Base-by-base conservation (phyloP, 768 basidiomycete species). In the Clathrus columnatus region DNA sequence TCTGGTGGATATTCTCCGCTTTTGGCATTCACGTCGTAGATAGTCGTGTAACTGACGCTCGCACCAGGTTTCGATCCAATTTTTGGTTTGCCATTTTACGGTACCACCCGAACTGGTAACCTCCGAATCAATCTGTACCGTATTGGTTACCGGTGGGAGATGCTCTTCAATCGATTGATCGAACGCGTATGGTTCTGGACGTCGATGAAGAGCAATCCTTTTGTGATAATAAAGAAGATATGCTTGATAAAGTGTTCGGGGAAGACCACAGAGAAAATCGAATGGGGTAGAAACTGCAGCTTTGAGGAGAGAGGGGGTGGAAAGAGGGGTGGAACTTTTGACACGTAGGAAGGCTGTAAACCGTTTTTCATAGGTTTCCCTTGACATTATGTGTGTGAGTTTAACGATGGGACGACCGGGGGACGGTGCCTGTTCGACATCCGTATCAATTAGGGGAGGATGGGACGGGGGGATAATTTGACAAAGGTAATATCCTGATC, bases 181-280 rank as follows among this genome's bases (percentile, higher is more conserved):
- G 1, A 51, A 59, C 16, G 75, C 74, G 23, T 68, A 61, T 1
- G 81, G 82, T 52, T 83, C 83, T 0, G 84, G 84, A 8, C 83
- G 71, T 23, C 76, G 70, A 59, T 73, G 83, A 0, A 86, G 76
- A 51, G 77, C 73, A 18, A 87, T 69, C 5, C 67, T 58, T 62
- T 82, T 83, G 30, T 61, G 51, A 63, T 84, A 86, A 62, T 85
- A 83, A 48, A 87, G 63, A 18, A 72, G 70, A 69, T 73, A 77
- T 0, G 85, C 85, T 28, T 82, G 74, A 54, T 76, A 80, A 4
- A 81, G 61, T 51, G 86, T 87, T n/a, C 85, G 72, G 1, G 79
- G 74, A 49, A 80, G 69, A 0, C 81, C 77, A 20, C 80, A 65
- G 36, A 84, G 67, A 7, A 87, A 73, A 3, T 69, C 71, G 50